Percentiles rank a stretch among this genome's conserved stretches.
Conservation (phyloP, 163 green algal species). For the Chlamydomonas reinhardtii region DNA sequence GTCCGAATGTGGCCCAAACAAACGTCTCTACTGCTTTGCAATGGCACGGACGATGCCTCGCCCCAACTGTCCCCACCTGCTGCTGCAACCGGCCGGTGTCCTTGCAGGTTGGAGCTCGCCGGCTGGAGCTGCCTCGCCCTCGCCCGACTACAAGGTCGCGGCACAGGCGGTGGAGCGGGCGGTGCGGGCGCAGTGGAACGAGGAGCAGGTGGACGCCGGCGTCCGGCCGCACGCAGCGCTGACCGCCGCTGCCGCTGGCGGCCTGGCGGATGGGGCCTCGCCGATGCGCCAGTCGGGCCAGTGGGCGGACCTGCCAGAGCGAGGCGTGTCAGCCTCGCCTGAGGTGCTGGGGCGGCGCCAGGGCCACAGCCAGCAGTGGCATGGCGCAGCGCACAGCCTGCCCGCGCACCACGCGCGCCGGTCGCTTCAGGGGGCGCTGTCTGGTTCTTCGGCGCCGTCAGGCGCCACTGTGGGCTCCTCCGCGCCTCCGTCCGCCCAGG, state of each 20-base stretch:
- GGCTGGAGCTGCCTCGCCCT: neutral
- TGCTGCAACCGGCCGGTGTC: no score
- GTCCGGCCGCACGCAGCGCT: neutral
- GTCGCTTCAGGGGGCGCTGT: constrained; percentile 12
- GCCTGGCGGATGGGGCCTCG: neutral
- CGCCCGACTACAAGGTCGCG: constrained; percentile 29
- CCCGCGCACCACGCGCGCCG: neutral
- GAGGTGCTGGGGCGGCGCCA: constrained; percentile 6
- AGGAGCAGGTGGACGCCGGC: constrained; percentile 9
- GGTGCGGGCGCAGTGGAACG: no score
- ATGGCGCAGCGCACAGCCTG: neutral
- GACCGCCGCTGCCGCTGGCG: neutral
- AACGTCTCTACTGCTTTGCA: no score
- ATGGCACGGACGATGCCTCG: no score
- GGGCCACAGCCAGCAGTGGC: neutral
- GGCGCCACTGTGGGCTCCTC: neutral
- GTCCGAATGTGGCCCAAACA: no score
- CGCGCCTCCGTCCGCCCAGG: no score
- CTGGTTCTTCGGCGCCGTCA: neutral
- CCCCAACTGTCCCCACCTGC: neutral
- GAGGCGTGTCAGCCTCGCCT: neutral
- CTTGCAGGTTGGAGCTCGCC: neutral
- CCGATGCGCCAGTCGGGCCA: neutral
- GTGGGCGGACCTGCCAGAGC: neutral
- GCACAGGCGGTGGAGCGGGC: neutral